phyloP scores from a whole-genome alignment of 2,329 filamentous ascomycete species.

The Rhynchosporium secalis region DNA sequence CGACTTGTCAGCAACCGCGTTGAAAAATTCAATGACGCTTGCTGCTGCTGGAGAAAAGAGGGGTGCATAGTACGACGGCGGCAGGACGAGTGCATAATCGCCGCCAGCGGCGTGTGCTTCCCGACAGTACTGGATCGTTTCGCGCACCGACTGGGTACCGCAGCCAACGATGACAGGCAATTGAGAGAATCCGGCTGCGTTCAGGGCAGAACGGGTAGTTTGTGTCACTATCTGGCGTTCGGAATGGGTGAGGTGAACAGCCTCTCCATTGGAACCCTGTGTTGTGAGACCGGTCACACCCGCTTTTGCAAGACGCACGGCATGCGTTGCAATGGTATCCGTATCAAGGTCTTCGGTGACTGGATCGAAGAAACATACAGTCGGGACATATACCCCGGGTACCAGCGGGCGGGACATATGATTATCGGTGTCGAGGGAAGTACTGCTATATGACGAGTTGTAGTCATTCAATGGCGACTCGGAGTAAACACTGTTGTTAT shows the following conservation, averaged over 20 bases:
- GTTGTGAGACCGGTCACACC: constrained; percentile 62
- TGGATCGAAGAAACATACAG: constrained; percentile 70
- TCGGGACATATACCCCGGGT: constrained; percentile 69
- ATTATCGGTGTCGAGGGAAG: constrained; percentile 39
- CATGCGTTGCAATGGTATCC: constrained; percentile 48
- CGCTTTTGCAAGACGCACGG: constrained; percentile 58
- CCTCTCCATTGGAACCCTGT: constrained; percentile 68
- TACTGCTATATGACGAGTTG: constrained; percentile 48
- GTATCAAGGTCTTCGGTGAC: constrained; percentile 67
- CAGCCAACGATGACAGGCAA: constrained; percentile 67
- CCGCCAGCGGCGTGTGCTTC: constrained; percentile 64
- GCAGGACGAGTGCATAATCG: constrained; percentile 66
- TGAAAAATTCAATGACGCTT: constrained; percentile 60
- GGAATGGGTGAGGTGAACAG: constrained; percentile 62
- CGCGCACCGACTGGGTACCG: constrained; percentile 64
- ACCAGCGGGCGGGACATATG: constrained; percentile 44
- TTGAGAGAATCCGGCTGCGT: constrained; percentile 55
- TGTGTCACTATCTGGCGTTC: constrained; percentile 61
- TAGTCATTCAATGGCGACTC: constrained; percentile 40
- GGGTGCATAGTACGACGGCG: constrained; percentile 66
- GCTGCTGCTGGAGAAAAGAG: constrained; percentile 56
- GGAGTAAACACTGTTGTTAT: constrained; percentile 38
- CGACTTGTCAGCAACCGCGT: constrained; percentile 62
- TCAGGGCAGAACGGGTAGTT: constrained; percentile 60
- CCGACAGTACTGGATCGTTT: constrained; percentile 63